Base-by-base conservation (phyloP, 2,329 filamentous ascomycete genomes). In the Cladosporium sp. region DNA sequence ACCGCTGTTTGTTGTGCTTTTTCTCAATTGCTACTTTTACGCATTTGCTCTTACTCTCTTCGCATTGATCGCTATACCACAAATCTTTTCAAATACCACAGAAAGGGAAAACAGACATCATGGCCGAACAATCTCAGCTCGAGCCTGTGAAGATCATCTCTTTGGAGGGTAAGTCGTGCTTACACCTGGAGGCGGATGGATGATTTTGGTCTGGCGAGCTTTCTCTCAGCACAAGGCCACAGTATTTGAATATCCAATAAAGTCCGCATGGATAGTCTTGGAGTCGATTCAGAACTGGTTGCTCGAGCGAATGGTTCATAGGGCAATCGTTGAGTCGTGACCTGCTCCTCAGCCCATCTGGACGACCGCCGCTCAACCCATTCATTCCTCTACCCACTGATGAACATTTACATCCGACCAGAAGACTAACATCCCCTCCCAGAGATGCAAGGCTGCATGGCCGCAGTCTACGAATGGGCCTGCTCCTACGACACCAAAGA, bases 401-500 rank as follows among this genome's bases (percentile, higher is more conserved):
- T 28, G n/a, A 18, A 15, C 38, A 36, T 49, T 15, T 14, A 5
- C 34, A 6, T 41, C 36, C 15, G 15, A 41, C 15, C 36, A 44
- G 8, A 44, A 30, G 3, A 26, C 54, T 65, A 28, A 63, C 68
- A 24, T 18, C 28, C 21, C 10, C 18, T 51, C 60, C 55, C 70
- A 76, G 75, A 78, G 68, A 76, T 76, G 73, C 75, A 77, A 73
- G 75, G 75, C 71, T 78, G 76, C 74, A 77, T 77, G 75, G 73
- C 74, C 68, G 75, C 74, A 70, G 79, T 82, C 71, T 88, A 85
- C 76, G 84, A 88, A 73, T 89, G 87, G 87, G 86, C 85, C 65
- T 86, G 88, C 75, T 86, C 84, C 80, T 88, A 89, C 77, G 87
- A 89, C 76, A 83, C 83, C 76, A 90, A 90, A 78, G 85, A 89